Conservation (phyloP, 306 rosid species). For the Malus fusca region DNA sequence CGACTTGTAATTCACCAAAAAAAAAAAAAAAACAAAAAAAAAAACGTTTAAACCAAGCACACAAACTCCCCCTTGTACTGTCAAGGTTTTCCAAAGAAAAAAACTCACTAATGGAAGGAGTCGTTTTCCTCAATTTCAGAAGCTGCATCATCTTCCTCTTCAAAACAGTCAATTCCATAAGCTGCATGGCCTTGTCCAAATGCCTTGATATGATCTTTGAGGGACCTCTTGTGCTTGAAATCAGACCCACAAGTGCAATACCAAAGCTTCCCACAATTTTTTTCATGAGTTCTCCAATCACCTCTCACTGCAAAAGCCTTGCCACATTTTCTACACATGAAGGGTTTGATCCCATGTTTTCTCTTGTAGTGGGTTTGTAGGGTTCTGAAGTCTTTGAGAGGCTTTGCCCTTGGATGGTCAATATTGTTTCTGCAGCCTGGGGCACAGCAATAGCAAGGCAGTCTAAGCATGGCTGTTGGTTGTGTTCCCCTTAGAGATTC, state of each 20-base stretch:
- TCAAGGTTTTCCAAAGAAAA: neutral
- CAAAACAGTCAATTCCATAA: conserved; percentile 60
- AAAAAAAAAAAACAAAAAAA: no score
- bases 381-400: conserved; percentile 84
- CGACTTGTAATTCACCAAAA: neutral
- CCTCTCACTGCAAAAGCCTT: conserved; percentile 93
- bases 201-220: conserved; percentile 84
- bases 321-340: conserved; percentile 81
- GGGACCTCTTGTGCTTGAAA: conserved; percentile 86
- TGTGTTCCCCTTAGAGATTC: conserved; percentile 87
- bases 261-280: conserved; percentile 94
- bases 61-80: neutral
- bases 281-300: conserved; percentile 97
- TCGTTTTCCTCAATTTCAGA: conserved; percentile 66
- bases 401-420: conserved; percentile 81
- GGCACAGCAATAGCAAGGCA: conserved; percentile 86
- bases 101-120: conserved; percentile 14
- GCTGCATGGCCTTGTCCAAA: conserved; percentile 77
- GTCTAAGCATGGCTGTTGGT: conserved; percentile 93
- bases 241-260: conserved; percentile 93
- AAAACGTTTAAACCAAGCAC: neutral
- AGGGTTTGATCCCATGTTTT: conserved; percentile 86
- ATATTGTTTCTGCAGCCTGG: conserved; percentile 87
- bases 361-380: conserved; percentile 97
- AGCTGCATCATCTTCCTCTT: conserved; percentile 42